Conservation (phyloP, 805 yeast genomes). For the Yarrowia divulgata region DNA sequence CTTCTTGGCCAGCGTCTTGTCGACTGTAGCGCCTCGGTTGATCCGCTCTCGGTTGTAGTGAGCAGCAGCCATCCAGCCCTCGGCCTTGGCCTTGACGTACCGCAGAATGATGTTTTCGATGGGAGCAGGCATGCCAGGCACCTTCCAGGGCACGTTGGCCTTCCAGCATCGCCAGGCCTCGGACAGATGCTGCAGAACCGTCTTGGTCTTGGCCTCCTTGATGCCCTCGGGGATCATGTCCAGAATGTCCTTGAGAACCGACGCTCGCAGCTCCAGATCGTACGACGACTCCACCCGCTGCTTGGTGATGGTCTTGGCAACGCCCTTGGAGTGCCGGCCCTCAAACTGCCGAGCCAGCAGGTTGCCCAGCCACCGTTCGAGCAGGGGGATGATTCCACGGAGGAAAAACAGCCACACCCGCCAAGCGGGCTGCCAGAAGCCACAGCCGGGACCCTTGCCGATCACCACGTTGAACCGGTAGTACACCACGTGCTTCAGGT, state of each 20-base stretch:
- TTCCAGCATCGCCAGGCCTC: slow-evolving; percentile 99
- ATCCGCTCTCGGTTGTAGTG: slow-evolving; percentile 91
- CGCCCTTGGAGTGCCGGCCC: slow-evolving; percentile 90
- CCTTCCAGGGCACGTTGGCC: slow-evolving; percentile 97
- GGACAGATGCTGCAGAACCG: slow-evolving; percentile 89
- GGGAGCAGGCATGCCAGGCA: slow-evolving; percentile 94
- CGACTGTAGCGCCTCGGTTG: slow-evolving; percentile 87
- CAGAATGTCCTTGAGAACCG: slow-evolving; percentile 92
- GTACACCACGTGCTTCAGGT: slow-evolving; percentile 89
- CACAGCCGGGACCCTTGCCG: slow-evolving; percentile 98
- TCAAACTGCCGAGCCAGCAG: slow-evolving; percentile 91
- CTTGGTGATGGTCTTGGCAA: slow-evolving; percentile 92
- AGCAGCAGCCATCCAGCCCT: slow-evolving; percentile 94
- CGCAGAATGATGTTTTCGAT: slow-evolving; percentile 84
- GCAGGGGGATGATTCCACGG: slow-evolving; percentile 87
- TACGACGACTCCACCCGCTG: slow-evolving; percentile 95
- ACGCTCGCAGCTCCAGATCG: slow-evolving; percentile 89
- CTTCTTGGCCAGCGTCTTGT: slow-evolving; percentile 92
- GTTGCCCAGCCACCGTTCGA: slow-evolving; percentile 96
- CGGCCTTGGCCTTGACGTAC: slow-evolving; percentile 93
- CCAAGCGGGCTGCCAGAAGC: slow-evolving; percentile 99
- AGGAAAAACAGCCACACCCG: slow-evolving; percentile 92
- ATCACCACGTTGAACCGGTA: slow-evolving; percentile 81
- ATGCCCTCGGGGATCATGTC: slow-evolving; percentile 98
- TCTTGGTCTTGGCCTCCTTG: slow-evolving; percentile 82